Evolutionary conservation across 2,329 filamentous ascomycete genomes (phyloP), one percentile per base, ranked within the genome.

Genomic region (Ascochyta pisi): DNA sequence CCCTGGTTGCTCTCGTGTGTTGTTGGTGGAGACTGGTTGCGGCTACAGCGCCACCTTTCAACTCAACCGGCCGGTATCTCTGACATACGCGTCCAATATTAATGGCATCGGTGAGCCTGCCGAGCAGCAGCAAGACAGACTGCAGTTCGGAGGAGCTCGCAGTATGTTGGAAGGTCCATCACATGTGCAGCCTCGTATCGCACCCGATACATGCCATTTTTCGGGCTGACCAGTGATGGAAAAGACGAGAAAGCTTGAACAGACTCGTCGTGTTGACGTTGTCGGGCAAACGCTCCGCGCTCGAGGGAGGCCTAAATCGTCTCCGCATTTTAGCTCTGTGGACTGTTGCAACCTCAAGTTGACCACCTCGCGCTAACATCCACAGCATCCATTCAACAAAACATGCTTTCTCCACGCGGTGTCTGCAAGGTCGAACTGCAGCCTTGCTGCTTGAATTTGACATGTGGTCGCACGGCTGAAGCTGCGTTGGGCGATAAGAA

Each of bases 131-230:
- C 5, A 15, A 9, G 33, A 10, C 4, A 7, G 16, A 6, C 16
- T 37, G 41, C 37, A 42, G 35, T 22, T 27, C 53, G 37, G 53
- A 50, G 41, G 22, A 50, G 53, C 53, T 42, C 47, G 37, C 37
- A 31, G 19, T 31, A 37, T 33, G 7, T 3, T 39, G 7, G 26
- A 19, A 48, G 44, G 24, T 42, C 16, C 46, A 10, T 40, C 34
- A 52, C 34, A 37, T 33, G 31, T 34, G 13, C 41, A 45, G 34
- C 35, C 52, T 55, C 41, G 46, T 45, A 37, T 41, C 16, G 39
- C 35, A 40, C 16, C 10, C 45, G 23, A 29, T 40, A 34, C 34
- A 31, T 42, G 29, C 22, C 24, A 10, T 26, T 26, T 9, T 26
- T 19, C 16, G 22, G n/a, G 16, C 35, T 12, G 31, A 23, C 31